Evolutionary conservation across 768 basidiomycete species (phyloP).

Genomic region (Boletellus ananas): DNA sequence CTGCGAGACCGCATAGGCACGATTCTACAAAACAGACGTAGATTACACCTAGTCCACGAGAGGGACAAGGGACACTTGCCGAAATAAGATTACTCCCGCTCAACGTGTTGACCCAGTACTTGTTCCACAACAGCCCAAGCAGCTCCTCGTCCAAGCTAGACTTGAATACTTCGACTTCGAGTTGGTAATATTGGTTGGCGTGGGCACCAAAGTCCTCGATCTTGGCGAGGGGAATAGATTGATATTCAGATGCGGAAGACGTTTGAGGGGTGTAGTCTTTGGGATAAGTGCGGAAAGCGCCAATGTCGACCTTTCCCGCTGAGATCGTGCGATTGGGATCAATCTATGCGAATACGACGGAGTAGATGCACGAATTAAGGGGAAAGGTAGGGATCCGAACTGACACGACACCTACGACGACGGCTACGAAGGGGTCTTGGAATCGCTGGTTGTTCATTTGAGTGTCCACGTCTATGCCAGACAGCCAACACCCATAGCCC

Average conservation of each 20-base stretch:
- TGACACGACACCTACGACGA: slow-evolving; percentile 62
- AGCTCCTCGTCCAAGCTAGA: slow-evolving; percentile 83
- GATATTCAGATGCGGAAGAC: slow-evolving; percentile 75
- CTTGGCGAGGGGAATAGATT: slow-evolving; percentile 94
- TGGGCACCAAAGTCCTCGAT: slow-evolving; percentile 99
- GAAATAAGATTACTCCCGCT: slow-evolving; percentile 91
- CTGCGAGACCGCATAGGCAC: slow-evolving; percentile 90
- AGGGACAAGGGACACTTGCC: slow-evolving; percentile 40
- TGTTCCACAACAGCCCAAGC: slow-evolving; percentile 93
- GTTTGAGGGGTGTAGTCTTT: slow-evolving; percentile 87
- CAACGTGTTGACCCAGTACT: slow-evolving; percentile 98
- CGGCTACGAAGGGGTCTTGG: slow-evolving; percentile 95
- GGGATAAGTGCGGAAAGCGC: slow-evolving; percentile 97
- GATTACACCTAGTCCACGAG: not conserved
- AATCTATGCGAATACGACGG: slow-evolving; percentile 48
- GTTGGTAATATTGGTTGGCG: slow-evolving; percentile 90
- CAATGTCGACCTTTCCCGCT: slow-evolving; percentile 97
- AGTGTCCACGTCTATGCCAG: slow-evolving; percentile 97
- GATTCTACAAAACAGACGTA: slow-evolving; percentile 56
- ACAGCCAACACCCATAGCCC: slow-evolving; percentile 98
- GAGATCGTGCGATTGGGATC: slow-evolving; percentile 98
- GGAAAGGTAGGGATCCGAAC: not conserved
- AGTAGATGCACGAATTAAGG: not conserved
- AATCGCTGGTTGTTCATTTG: slow-evolving; percentile 93
- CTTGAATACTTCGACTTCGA: slow-evolving; percentile 96